Conservation (phyloP, 345 rosid genomes). For the Lumnitzera racemosa region DNA sequence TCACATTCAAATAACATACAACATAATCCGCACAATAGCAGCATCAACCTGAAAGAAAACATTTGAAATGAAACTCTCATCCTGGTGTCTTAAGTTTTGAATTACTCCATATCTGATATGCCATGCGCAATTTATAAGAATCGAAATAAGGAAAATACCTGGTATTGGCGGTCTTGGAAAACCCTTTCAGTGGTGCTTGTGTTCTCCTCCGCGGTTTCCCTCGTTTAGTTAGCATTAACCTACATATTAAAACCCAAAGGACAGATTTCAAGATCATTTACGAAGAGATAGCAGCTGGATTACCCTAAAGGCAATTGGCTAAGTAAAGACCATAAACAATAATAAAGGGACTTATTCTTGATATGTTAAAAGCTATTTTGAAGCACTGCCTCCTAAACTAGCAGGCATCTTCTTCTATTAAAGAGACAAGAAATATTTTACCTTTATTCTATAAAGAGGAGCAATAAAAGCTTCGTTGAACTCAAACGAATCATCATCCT, state of each 20-base stretch:
- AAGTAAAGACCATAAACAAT: too few relatives aligned
- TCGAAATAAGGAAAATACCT: slow-evolving; percentile 32
- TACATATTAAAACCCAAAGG: slow-evolving; percentile 19
- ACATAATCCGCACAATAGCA: slow-evolving; percentile 96
- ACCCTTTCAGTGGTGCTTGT: slow-evolving; percentile 97
- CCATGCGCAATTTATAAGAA: too few relatives aligned
- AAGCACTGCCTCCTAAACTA: too few relatives aligned
- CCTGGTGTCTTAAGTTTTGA: too few relatives aligned
- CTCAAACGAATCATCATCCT: slow-evolving; percentile 75
- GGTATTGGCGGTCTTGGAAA: slow-evolving; percentile 97
- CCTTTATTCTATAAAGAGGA: slow-evolving; percentile 88
- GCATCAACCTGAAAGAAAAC: slow-evolving; percentile 69
- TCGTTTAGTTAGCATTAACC: slow-evolving; percentile 99
- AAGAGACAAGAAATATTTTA: neutral
- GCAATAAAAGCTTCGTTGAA: slow-evolving; percentile 80
- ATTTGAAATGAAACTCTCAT: too few relatives aligned
- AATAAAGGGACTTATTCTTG: too few relatives aligned
- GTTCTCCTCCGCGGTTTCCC: slow-evolving; percentile 98
- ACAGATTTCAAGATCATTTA: neutral
- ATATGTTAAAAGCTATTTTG: too few relatives aligned
- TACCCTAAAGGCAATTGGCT: too few relatives aligned
- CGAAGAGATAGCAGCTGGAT: too few relatives aligned
- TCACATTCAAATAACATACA: too few relatives aligned
- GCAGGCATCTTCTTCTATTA: too few relatives aligned
- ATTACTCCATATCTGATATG: too few relatives aligned